Base-by-base conservation (phyloP, 352 stramenopile genomes). In the Hyaloperonospora brassicae region DNA sequence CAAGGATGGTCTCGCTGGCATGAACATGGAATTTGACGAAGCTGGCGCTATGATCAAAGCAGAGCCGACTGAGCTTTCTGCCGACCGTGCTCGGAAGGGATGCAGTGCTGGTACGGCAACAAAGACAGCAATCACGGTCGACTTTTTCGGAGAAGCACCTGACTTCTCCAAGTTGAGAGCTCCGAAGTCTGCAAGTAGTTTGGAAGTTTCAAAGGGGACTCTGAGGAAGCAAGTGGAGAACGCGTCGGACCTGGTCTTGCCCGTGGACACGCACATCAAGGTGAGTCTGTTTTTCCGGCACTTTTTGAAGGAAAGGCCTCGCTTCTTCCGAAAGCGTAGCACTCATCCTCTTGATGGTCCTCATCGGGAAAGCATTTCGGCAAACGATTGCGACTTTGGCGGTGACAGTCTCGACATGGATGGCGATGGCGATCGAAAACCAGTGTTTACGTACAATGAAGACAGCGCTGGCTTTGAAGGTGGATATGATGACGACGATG, bases 201-300 rank as follows among this genome's bases (percentile, higher is more conserved):
- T 85, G 21, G 62, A 65, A 11, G 34, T 81, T 17, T 75, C 77
- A 0, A 86, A 83, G 65, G 61, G 77, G 4, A 69, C 73, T 8
- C 45, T 79, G 31, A 72, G 73, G 13, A 75, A 73, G 13, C 73
- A 89, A 35, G 24, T 52, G 17, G 59, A 83, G 31, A 84, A 88
- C 22, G 69, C 78, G 2, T 56, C 68, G 0, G 76, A 89, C 55
- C 60, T 93, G 36, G 77, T 90, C 27, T 76, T 88, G 39, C 82
- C 82, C 7, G 79, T 90, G 14, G 82, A 93, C 43, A 75, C 78
- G 5, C 82, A 89, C 56, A 76, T 90, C 34, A 63, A 90, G 36
- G 56, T 86, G 0, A 57, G 71, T 13, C 50, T 79, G 24, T 93
- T 89, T 47, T 88, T 87, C 60, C 73, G 74, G 13, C 76, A 87